These are phyloP conservation scores for Boletus smithii DNA, from an alignment of 1,284 basidiomycete genomes.

Conservation along the genomic window DNA sequence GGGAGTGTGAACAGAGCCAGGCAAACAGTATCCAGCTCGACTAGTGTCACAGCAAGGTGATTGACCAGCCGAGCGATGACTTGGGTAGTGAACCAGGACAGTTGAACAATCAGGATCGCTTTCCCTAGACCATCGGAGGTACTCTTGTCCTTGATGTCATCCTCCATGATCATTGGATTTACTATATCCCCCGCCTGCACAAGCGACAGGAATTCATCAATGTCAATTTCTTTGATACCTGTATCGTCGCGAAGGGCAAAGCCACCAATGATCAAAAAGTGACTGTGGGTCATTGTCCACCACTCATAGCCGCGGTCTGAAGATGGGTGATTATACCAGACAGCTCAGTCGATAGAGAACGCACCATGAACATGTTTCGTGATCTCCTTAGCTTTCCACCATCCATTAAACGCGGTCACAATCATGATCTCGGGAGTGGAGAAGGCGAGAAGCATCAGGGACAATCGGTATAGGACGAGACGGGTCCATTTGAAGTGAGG, in stretches of 20 bases:
- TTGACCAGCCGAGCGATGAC: slow-evolving; percentile 23
- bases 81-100: slow-evolving; percentile 35
- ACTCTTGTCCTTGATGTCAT: slow-evolving; percentile 32
- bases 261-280: slow-evolving; percentile 31
- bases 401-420: slow-evolving; percentile 23
- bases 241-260: slow-evolving; percentile 11
- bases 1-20: slow-evolving; percentile 28
- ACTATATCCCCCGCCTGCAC: slow-evolving; percentile 2
- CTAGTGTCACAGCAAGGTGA: slow-evolving; percentile 27
- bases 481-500: slow-evolving; percentile 1
- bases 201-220: not conserved
- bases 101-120: slow-evolving; percentile 30
- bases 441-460: slow-evolving; percentile 23
- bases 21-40: slow-evolving; percentile 34
- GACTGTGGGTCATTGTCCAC: slow-evolving; percentile 26
- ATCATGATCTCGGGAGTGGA: slow-evolving; percentile 18
- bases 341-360: not conserved
- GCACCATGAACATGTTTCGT: not conserved
- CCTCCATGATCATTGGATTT: slow-evolving; percentile 11
- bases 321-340: slow-evolving; percentile 1
- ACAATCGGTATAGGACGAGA: slow-evolving; percentile 4
- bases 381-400: slow-evolving; percentile 16
- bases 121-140: slow-evolving; percentile 32
- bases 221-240: not conserved
- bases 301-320: slow-evolving; percentile 4